These are phyloP conservation scores for Diversispora eburnea DNA, from an alignment of 192 early-diverging fungal species.

Conservation along the genomic window DNA sequence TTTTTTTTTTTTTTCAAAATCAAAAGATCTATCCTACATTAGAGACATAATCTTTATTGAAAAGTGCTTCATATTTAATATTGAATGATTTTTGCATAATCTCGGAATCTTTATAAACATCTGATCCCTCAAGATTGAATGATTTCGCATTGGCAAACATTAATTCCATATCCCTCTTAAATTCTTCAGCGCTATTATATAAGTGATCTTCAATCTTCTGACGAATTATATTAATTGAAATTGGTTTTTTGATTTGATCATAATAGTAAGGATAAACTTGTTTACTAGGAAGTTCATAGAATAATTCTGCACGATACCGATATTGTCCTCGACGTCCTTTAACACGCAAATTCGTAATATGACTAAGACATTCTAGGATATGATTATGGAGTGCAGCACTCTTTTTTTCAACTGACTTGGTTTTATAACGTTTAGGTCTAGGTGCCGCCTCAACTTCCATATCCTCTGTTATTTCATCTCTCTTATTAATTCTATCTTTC, in stretches of 20 bases:
- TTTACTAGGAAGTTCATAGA: constrained; percentile 68
- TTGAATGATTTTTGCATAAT: constrained; percentile 31
- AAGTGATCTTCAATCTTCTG: constrained; percentile 62
- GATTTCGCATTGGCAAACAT: constrained; percentile 91
- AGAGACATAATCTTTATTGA: too few relatives aligned
- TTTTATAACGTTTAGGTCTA: constrained; percentile 32
- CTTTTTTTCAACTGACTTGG: constrained; percentile 37
- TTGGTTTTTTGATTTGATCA: constrained; percentile 77
- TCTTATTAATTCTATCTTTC: too few relatives aligned
- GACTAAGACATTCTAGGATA: constrained; percentile 54
- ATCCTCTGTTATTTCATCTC: too few relatives aligned
- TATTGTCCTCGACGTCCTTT: constrained; percentile 39
- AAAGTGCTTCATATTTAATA: too few relatives aligned
- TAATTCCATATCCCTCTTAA: constrained; percentile 74
- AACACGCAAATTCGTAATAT: constrained; percentile 52
- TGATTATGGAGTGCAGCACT: constrained; percentile 44
- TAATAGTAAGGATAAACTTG: constrained; percentile 88
- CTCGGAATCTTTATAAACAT: constrained; percentile 84
- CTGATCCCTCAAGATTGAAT: constrained; percentile 87
- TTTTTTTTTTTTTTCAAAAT: too few relatives aligned
- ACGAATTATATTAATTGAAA: constrained; percentile 84
- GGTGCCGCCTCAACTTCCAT: not conserved
- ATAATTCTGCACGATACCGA: constrained; percentile 69
- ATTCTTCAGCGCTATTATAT: constrained; percentile 64
- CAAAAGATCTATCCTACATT: too few relatives aligned